Conservation (phyloP, 306 rosid genomes). For the Acacia acuminata region DNA sequence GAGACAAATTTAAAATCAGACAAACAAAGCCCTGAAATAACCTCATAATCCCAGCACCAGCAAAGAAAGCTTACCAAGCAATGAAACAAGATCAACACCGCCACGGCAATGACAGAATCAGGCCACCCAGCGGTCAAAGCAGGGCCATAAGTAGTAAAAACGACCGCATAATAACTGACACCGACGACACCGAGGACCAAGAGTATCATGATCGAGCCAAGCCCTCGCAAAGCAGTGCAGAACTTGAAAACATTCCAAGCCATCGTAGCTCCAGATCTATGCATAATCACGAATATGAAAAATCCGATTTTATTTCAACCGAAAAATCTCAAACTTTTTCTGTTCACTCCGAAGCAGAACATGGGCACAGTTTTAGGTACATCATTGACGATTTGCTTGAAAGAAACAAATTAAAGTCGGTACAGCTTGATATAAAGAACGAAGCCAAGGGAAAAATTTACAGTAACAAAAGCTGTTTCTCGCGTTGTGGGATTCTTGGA, state of each 20-base stretch:
- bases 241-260: slow-evolving; percentile 99
- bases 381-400: slow-evolving; percentile 15
- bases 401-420: background rate
- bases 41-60: background rate
- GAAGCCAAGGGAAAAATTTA: background rate
- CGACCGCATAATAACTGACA: slow-evolving; percentile 94
- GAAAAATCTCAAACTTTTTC: slow-evolving; percentile 19
- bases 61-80: slow-evolving; percentile 62
- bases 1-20: slow-evolving; percentile 9
- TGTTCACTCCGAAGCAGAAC: slow-evolving; percentile 13
- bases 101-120: slow-evolving; percentile 62
- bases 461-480: slow-evolving; percentile 12
- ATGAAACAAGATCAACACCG: slow-evolving; percentile 88
- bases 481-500: slow-evolving; percentile 5
- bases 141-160: slow-evolving; percentile 90
- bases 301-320: slow-evolving; percentile 25
- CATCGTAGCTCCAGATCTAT: slow-evolving; percentile 98
- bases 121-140: slow-evolving; percentile 69
- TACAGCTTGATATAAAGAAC: slow-evolving; percentile 10
- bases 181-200: slow-evolving; percentile 97
- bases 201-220: slow-evolving; percentile 97
- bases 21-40: slow-evolving; percentile 4
- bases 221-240: slow-evolving; percentile 92
- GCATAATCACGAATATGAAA: slow-evolving; percentile 52
- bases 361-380: background rate